These are phyloP conservation scores for Colletotrichum falcatum DNA, from an alignment of 2,329 filamentous ascomycete species.

Conservation along the genomic window DNA sequence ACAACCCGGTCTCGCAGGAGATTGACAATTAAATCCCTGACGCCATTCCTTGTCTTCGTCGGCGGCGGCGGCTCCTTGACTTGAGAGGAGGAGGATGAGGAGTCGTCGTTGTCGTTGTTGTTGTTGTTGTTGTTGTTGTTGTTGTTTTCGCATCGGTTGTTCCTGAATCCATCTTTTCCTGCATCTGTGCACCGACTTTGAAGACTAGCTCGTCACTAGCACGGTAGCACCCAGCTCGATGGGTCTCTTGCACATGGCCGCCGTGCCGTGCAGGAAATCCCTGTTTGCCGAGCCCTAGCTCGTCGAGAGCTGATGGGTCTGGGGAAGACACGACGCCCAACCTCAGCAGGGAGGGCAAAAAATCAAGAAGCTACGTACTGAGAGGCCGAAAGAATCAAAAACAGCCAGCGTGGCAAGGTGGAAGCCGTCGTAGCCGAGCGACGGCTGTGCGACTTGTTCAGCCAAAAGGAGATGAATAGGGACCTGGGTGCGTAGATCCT, in stretches of 20 bases:
- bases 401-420: background rate
- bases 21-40: background rate
- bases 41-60: background rate
- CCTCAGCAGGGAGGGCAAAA: background rate
- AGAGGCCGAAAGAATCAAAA: background rate
- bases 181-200: background rate
- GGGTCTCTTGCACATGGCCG: background rate
- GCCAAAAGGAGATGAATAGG: slow-evolving; percentile 22
- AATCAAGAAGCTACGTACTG: too few relatives aligned
- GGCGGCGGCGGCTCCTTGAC: background rate
- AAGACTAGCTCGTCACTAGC: background rate
- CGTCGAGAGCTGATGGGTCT: slow-evolving; percentile 12
- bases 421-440: slow-evolving; percentile 27
- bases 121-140: too few relatives aligned
- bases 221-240: background rate
- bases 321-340: slow-evolving; percentile 6
- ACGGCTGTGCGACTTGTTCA: slow-evolving; percentile 6
- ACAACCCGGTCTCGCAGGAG: slow-evolving; percentile 22
- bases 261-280: slow-evolving; percentile 16
- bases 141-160: too few relatives aligned
- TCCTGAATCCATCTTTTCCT: background rate
- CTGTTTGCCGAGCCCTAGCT: slow-evolving; percentile 18
- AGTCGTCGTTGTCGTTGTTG: too few relatives aligned
- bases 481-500: slow-evolving; percentile 32
- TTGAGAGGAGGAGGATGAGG: too few relatives aligned